Evolutionary conservation across 352 stramenopile species (phyloP).

Genomic region (Phytophthora meadii): DNA sequence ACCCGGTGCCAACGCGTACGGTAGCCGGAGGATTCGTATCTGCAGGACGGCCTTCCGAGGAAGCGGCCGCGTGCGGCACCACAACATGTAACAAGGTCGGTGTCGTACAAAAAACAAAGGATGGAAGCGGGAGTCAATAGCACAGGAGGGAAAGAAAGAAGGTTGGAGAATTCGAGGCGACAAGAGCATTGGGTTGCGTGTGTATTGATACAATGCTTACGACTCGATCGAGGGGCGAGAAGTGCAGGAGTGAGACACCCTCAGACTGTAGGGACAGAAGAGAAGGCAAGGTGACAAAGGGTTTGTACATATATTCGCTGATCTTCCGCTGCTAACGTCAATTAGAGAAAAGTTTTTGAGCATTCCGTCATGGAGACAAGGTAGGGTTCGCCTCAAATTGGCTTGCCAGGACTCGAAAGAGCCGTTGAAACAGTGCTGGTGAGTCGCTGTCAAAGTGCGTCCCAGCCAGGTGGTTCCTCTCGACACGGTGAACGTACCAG

Average conservation of each 20-base stretch:
- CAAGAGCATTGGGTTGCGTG: slow-evolving; percentile 13
- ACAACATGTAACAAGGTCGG: slow-evolving; percentile 39
- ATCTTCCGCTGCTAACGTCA: slow-evolving; percentile 32
- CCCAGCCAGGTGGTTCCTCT: no score
- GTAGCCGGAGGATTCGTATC: slow-evolving; percentile 78
- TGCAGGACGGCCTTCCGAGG: slow-evolving; percentile 65
- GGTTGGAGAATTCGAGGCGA: slow-evolving; percentile 22
- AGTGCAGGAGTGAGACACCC: slow-evolving; percentile 21
- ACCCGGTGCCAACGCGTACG: slow-evolving; percentile 47
- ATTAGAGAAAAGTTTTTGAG: slow-evolving; percentile 35
- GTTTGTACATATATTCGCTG: slow-evolving; percentile 48
- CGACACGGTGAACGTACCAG: no score
- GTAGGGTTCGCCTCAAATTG: no score
- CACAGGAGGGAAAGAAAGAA: slow-evolving; percentile 21
- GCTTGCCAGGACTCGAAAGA: no score
- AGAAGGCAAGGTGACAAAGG: slow-evolving; percentile 34
- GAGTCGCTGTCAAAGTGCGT: no score
- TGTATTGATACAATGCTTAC: slow-evolving; percentile 23
- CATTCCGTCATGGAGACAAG: no score
- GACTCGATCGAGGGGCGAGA: slow-evolving; percentile 23
- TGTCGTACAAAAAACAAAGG: slow-evolving; percentile 14
- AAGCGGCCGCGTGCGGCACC: slow-evolving; percentile 35
- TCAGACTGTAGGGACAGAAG: slow-evolving; percentile 33
- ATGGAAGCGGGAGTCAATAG: slow-evolving; percentile 28
- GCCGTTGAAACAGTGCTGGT: no score